Evolutionary conservation across 208 protist genomes (phyloP).

Genomic region (Polymyxa betae): DNA sequence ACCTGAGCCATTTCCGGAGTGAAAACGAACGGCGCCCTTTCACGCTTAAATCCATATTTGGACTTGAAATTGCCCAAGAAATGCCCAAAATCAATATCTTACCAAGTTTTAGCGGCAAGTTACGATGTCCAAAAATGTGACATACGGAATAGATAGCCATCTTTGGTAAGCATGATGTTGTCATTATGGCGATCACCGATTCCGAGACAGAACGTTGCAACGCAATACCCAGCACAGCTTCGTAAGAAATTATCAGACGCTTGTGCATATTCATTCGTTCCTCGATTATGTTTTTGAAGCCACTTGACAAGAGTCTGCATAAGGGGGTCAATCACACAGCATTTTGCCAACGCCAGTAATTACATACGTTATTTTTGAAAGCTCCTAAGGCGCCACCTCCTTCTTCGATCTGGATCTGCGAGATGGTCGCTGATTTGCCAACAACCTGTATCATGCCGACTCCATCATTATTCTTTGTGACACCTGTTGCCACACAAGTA

Average conservation of each 20-base stretch:
- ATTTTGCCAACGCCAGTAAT: not conserved
- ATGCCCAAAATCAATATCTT: conserved; percentile 93
- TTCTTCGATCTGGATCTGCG: conserved; percentile 58
- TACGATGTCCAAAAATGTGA: not conserved
- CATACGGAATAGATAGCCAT: conserved; percentile 76
- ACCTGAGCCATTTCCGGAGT: conserved; percentile 65
- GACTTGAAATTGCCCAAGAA: conserved; percentile 93
- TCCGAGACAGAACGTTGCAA: conserved; percentile 77
- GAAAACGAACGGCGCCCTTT: conserved; percentile 88
- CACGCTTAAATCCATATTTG: conserved; percentile 88
- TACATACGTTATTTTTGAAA: conserved; percentile 34
- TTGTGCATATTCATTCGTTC: not conserved
- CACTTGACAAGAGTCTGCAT: conserved; percentile 39
- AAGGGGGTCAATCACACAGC: not conserved
- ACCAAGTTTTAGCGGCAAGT: conserved; percentile 64
- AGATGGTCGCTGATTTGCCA: conserved; percentile 69
- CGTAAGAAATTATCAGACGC: conserved; percentile 68
- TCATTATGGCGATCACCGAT: conserved; percentile 75
- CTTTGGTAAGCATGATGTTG: conserved; percentile 70
- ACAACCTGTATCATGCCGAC: conserved; percentile 76
- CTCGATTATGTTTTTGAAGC: conserved; percentile 62
- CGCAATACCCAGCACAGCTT: conserved; percentile 75
- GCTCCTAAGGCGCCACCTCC: conserved; percentile 53
- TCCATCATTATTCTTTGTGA: conserved; percentile 66
- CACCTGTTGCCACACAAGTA: conserved; percentile 54